Base-by-base conservation (phyloP, 1,284 basidiomycete genomes). In the Vanrija humicola region DNA sequence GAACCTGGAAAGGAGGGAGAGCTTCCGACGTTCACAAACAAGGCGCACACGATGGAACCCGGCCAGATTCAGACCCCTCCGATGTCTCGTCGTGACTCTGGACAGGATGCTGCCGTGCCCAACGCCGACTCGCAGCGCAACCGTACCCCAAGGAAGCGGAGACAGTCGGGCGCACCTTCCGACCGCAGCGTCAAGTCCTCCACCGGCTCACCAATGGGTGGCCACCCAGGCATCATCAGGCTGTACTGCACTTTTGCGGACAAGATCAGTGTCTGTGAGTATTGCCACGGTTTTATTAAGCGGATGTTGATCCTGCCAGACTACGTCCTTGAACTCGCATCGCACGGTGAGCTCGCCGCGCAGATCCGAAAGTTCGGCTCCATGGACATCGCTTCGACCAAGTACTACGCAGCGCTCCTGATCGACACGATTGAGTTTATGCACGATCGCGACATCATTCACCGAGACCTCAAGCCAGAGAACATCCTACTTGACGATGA, bases 401-500 rank as follows among this genome's bases (percentile, higher is more conserved):
- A 85, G 38, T 89, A 89, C 73, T 96, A 95, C 71, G 81, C 87
- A 3, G 92, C 93, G 0, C 90, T 95, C 68, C 81, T 96, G 40
- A 82, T 93, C 43, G 90, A 93, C 66, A 88, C 91, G 0, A 79
- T 96, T 56, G 85, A 85, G 48, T 94, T 87, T 75, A 94, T 97
- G 82, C 93, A 97, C 70, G 81, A 82, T 48, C 87, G 86, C 64
- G 89, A 88, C 5, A 86, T 97, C 50, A 86, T 94, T 43, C 93
- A 97, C 69, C 86, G 93, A 38, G 90, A 94, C 75, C 80, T 95
- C 42, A 96, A 95, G 76, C 92, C 92, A 1, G 91, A 96, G 75
- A 96, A 96, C 74, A 82, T 98, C 43, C 80, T 99, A 15, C 81
- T 98, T 42, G 91, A 94, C 66, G 83, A 84, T 48, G 82, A 86